These are phyloP conservation scores for Chrysoporthe austroafricana DNA, from an alignment of 2,329 filamentous ascomycete species.

Conservation along the genomic window DNA sequence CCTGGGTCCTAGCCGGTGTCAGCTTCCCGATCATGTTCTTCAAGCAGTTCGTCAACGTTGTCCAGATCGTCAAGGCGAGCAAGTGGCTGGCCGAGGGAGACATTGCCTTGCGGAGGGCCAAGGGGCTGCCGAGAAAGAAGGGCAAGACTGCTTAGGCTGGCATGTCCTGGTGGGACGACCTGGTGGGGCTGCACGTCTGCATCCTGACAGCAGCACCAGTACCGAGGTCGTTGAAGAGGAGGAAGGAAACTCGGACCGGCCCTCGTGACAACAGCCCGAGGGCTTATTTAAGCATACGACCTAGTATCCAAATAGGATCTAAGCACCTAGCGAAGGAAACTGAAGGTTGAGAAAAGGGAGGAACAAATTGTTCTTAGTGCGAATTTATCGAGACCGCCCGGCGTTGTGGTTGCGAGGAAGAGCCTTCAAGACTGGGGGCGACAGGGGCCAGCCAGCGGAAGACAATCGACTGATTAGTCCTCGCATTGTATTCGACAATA, in stretches of 20 bases:
- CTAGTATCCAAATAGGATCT: not conserved
- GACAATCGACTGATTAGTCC: not conserved
- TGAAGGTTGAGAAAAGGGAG: not conserved
- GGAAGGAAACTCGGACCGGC: not conserved
- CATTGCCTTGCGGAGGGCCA: constrained; percentile 61
- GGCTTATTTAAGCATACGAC: not conserved
- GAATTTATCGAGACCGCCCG: not conserved
- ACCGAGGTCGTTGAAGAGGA: not conserved
- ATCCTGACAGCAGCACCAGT: not conserved
- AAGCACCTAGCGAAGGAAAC: not conserved
- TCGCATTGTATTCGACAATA: not conserved
- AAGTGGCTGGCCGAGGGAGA: constrained; percentile 94
- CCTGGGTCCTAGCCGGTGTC: constrained; percentile 80
- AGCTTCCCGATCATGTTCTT: constrained; percentile 85
- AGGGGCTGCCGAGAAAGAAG: constrained; percentile 55
- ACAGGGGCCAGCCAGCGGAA: not conserved
- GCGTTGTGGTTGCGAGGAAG: not conserved
- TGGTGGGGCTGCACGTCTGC: not conserved
- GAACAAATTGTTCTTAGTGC: not conserved
- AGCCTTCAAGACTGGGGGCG: not conserved
- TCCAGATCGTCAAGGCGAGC: constrained; percentile 93
- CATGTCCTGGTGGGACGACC: not conserved
- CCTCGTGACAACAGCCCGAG: not conserved
- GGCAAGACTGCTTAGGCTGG: constrained; percentile 20
- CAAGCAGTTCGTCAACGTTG: constrained; percentile 93